Conservation (phyloP, 441 rosid species). For the Brassica hybrid region DNA sequence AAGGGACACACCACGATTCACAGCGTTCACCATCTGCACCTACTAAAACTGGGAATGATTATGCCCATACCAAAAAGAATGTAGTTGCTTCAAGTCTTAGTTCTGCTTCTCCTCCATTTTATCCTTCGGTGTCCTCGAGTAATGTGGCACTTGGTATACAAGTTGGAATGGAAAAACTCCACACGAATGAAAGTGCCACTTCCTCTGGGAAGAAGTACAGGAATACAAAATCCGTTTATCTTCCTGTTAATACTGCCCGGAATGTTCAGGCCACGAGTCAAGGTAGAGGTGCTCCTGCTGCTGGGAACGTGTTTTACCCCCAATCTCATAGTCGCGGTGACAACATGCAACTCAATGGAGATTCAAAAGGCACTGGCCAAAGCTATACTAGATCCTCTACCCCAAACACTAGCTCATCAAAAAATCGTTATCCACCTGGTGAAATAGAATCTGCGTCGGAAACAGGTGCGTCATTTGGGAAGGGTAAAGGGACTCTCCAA, state of each 20-base stretch:
- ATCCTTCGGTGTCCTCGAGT: constrained; percentile 80
- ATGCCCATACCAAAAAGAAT: constrained; percentile 52
- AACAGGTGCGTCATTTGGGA: constrained; percentile 63
- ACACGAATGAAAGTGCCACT: constrained; percentile 52
- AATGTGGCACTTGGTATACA: constrained; percentile 60
- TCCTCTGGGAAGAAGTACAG: constrained; percentile 58
- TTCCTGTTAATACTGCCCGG: constrained; percentile 48
- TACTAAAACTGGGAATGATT: constrained; percentile 56
- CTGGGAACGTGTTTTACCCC: constrained; percentile 61
- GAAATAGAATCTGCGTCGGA: constrained; percentile 66
- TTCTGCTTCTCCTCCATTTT: constrained; percentile 97
- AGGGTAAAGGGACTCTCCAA: constrained; percentile 68
- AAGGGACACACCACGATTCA: constrained; percentile 48
- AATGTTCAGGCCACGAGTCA: constrained; percentile 58
- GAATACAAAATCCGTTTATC: constrained; percentile 50
- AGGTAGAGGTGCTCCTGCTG: constrained; percentile 58
- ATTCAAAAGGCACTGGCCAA: constrained; percentile 54
- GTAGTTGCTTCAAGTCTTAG: constrained; percentile 73
- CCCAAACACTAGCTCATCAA: constrained; percentile 54
- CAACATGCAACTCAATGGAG: constrained; percentile 50
- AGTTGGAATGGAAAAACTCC: constrained; percentile 67
- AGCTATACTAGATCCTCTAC: constrained; percentile 58
- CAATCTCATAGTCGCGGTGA: constrained; percentile 52
- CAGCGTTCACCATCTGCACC: constrained; percentile 47
- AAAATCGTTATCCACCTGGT: constrained; percentile 56